These are phyloP conservation scores for Mucor circinelloides DNA, from an alignment of 371 early-diverging fungal species.

Conservation along the genomic window DNA sequence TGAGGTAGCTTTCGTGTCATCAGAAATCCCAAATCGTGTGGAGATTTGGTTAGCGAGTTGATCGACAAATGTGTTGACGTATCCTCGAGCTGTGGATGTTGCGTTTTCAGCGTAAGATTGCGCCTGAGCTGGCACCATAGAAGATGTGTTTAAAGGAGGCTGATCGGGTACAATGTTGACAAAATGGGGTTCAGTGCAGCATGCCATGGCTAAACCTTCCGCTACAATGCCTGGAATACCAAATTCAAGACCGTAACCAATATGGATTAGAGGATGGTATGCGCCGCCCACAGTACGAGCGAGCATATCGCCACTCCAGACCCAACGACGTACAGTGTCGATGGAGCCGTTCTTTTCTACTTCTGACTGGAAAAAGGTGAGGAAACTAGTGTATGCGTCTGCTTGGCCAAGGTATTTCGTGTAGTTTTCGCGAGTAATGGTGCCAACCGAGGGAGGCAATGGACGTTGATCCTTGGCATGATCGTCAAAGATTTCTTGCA, in stretches of 20 bases:
- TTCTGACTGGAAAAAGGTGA: constrained; percentile 51
- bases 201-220: constrained; percentile 61
- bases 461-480: constrained; percentile 43
- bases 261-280: constrained; percentile 66
- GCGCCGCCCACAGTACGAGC: constrained; percentile 52
- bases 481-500: constrained; percentile 53
- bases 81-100: constrained; percentile 8
- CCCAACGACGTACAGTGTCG: constrained; percentile 51
- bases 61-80: constrained; percentile 4
- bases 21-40: constrained; percentile 7
- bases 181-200: constrained; percentile 34
- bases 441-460: constrained; percentile 27
- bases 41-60: constrained; percentile 13
- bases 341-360: constrained; percentile 45
- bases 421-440: constrained; percentile 45
- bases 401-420: constrained; percentile 42
- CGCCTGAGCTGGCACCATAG: constrained; percentile 2
- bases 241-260: constrained; percentile 71
- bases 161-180: constrained; percentile 12
- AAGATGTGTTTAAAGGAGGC: constrained; percentile 5
- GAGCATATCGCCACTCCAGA: constrained; percentile 47
- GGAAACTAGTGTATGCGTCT: constrained; percentile 48
- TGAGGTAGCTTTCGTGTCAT: neutral
- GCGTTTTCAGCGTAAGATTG: constrained; percentile 24
- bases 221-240: constrained; percentile 54